A percentile compares a stretch with the other conserved stretches of the same genome.
Evolutionary conservation across 345 rosid species (phyloP).

Genomic region (Psidium friedrichsthalianum): DNA sequence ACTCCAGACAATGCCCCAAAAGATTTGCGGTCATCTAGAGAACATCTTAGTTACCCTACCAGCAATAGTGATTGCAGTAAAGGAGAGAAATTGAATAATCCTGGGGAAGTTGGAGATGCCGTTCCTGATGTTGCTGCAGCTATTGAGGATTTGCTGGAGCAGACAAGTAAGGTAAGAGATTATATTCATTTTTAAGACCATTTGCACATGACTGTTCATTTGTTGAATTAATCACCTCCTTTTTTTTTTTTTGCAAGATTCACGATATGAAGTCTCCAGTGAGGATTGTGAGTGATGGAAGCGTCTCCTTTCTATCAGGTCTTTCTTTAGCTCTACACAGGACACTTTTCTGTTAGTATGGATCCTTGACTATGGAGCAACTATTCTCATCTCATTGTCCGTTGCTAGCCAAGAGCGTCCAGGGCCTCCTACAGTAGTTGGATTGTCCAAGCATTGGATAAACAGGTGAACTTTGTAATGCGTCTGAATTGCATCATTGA

Average conservation of each 20-base stretch:
- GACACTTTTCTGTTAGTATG: constrained; percentile 9
- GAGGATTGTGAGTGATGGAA: constrained; percentile 34
- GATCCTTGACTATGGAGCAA: constrained; percentile 53
- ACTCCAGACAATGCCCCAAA: constrained; percentile 22
- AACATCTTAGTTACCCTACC: constrained; percentile 14
- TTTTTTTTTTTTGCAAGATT: constrained; percentile 40
- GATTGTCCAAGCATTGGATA: constrained; percentile 60
- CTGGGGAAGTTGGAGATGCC: constrained; percentile 33
- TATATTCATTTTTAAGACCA: constrained; percentile 1
- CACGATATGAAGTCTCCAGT: constrained; percentile 58
- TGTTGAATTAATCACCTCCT: constrained; percentile 1
- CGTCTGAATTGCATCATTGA: neutral
- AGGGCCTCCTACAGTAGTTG: constrained; percentile 41
- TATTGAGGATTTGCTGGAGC: constrained; percentile 87
- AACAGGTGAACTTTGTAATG: constrained; percentile 36
- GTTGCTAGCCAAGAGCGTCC: constrained; percentile 30
- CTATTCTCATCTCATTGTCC: constrained; percentile 29
- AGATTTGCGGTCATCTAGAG: constrained; percentile 22
- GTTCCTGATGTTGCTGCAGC: constrained; percentile 88
- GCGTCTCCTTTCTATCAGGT: constrained; percentile 39
- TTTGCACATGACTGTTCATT: constrained; percentile 4
- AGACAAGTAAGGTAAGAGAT: constrained; percentile 64
- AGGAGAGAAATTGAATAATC: constrained; percentile 15
- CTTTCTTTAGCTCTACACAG: neutral
- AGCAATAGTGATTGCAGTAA: constrained; percentile 17